Evolutionary conservation across 2,329 filamentous ascomycete species (phyloP), one percentile per base, ranked within the genome.

Genomic region (Neopestalotiopsis clavispora): DNA sequence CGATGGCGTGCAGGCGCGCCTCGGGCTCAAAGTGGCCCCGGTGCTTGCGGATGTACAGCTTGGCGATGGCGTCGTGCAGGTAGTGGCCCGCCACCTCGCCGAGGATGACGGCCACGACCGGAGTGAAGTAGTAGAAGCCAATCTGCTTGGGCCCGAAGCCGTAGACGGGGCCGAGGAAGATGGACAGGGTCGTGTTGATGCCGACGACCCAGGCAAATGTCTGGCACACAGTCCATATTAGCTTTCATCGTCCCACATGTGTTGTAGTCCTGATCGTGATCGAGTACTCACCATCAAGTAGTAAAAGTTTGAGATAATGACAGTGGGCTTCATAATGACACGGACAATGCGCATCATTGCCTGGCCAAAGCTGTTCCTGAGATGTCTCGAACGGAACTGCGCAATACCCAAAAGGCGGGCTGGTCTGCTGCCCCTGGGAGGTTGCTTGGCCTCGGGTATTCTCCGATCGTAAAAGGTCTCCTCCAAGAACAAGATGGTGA

Each of bases 61-160:
- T 78, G 5, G 84, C 84, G 9, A 88, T 74, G 3, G 78, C 69
- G 71, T 90, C 87, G 75, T 90, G 86, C 5, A 89, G 78, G 82
- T 83, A 89, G 76, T 89, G 88, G 5, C 88, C 87, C 4, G 79
- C 75, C 0, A 84, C 67, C 77, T 89, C 86, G 32, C 87, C 88
- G 0, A 90, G 76, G 14, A 87, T 74, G 3, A 85, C 83, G 3
- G 83, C 87, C 1, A 89, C 82, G 32, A 90, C 81, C 2, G 86
- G 86, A 0, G 86, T 85, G 74, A 90, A 89, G 77, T 90, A 89
- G 74, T 90, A 87, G 76, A 76, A 83, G 72, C 85, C 87, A 62
- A 88, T 84, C 65, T 84, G 80, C 60, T 81, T 81, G 0, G 82
- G 80, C 0, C 81, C 83, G 73, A 88, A 87, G 12, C 81, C 80